phyloP scores from a whole-genome alignment of 257 asterid genomes.

The Nicotiana tomentosiformis region DNA sequence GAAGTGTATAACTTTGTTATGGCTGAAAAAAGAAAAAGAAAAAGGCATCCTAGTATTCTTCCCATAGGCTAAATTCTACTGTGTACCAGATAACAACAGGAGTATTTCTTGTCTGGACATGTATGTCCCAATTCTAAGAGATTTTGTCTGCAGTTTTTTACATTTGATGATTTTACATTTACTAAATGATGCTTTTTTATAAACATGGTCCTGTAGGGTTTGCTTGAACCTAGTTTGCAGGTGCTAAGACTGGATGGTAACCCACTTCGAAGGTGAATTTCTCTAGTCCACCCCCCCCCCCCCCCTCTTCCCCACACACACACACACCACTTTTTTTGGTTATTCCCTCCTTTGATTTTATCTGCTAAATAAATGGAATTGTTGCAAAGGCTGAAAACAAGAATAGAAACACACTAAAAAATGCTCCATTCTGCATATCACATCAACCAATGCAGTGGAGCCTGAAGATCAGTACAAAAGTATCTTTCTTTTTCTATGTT shows the following conservation, averaged over 20 bases:
- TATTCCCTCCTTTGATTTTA: background rate
- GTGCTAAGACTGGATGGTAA: constrained; percentile 82
- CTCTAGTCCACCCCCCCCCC: background rate
- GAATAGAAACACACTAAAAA: background rate
- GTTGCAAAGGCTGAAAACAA: background rate
- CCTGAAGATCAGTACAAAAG: background rate
- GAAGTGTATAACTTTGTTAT: background rate
- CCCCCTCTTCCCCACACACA: too few relatives aligned
- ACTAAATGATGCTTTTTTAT: constrained; percentile 8
- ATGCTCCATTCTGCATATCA: background rate
- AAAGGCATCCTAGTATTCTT: background rate
- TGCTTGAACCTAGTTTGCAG: constrained; percentile 81
- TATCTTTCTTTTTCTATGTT: background rate
- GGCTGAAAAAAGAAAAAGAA: background rate
- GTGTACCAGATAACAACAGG: background rate
- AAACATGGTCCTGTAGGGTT: constrained; percentile 53
- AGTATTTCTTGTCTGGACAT: background rate
- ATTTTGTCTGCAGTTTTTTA: background rate
- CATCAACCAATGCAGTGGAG: background rate
- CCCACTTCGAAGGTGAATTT: constrained; percentile 75
- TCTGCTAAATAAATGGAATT: background rate
- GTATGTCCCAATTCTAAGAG: background rate
- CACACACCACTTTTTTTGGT: background rate
- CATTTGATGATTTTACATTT: background rate
- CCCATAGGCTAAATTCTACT: background rate